These are phyloP conservation scores for Tillandsia fasciculata DNA, from an alignment of 176 grass and related monocot species.

Conservation along the genomic window DNA sequence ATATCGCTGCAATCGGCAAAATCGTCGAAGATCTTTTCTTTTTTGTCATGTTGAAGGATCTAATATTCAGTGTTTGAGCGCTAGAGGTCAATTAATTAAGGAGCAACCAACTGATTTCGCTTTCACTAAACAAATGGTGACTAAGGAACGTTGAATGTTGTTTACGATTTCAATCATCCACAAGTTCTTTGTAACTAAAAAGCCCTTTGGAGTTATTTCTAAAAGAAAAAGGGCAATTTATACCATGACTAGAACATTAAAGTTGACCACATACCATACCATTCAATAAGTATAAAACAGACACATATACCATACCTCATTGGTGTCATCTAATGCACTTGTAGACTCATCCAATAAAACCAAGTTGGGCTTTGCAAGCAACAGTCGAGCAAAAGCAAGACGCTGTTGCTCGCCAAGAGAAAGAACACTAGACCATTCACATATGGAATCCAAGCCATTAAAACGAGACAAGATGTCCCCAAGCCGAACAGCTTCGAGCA, in stretches of 20 bases:
- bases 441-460: slow-evolving; percentile 68
- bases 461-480: slow-evolving; percentile 88
- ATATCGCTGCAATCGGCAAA: neutral
- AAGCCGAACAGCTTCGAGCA: slow-evolving; percentile 66
- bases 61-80: neutral
- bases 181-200: too few species aligned
- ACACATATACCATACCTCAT: slow-evolving; percentile 42
- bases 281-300: slow-evolving; percentile 1
- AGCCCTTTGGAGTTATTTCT: too few species aligned
- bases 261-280: too few species aligned
- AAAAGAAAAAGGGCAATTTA: too few species aligned
- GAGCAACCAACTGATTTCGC: neutral
- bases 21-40: too few species aligned
- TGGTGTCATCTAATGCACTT: slow-evolving; percentile 80
- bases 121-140: neutral
- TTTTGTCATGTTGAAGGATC: too few species aligned
- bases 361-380: slow-evolving; percentile 70
- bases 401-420: slow-evolving; percentile 96
- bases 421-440: slow-evolving; percentile 99
- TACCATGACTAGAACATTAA: too few species aligned
- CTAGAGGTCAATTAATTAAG: neutral
- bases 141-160: too few species aligned
- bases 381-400: slow-evolving; percentile 80
- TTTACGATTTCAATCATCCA: too few species aligned
- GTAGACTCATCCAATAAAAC: slow-evolving; percentile 86